phyloP scores from a whole-genome alignment of 1,284 basidiomycete species.

The Volvariella volvacea region DNA sequence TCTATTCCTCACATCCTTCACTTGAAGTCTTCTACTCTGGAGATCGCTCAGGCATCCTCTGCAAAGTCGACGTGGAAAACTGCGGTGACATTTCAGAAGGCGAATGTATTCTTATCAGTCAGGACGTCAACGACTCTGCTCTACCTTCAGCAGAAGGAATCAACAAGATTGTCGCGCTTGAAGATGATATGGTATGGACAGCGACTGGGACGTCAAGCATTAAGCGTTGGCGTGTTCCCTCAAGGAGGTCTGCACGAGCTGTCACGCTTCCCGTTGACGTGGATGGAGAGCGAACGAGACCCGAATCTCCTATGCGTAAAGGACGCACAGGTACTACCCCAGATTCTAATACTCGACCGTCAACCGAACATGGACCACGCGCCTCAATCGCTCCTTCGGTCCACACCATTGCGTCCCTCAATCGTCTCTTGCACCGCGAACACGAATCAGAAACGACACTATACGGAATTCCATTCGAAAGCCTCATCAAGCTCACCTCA shows the following conservation, averaged over 20 bases:
- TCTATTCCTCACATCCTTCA: constrained; percentile 82
- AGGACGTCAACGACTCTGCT: constrained; percentile 42
- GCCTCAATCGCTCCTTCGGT: constrained; percentile 27
- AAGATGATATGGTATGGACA: constrained; percentile 85
- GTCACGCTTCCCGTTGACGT: constrained; percentile 19
- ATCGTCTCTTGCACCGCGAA: constrained; percentile 12
- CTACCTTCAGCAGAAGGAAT: constrained; percentile 60
- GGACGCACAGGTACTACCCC: constrained; percentile 13
- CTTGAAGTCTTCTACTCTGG: constrained; percentile 96
- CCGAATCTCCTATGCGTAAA: constrained; percentile 9
- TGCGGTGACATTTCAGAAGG: constrained; percentile 80
- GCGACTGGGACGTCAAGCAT: constrained; percentile 80
- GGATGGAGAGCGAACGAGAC: constrained; percentile 14
- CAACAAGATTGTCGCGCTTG: constrained; percentile 78
- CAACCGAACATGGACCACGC: constrained; percentile 19
- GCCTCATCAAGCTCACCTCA: constrained; percentile 72
- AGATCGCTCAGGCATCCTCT: constrained; percentile 85
- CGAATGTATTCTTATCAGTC: constrained; percentile 80
- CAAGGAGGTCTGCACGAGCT: constrained; percentile 32
- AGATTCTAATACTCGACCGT: constrained; percentile 19
- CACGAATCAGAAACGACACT: constrained; percentile 39
- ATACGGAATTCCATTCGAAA: constrained; percentile 75
- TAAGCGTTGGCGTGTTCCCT: constrained; percentile 71
- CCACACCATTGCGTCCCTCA: constrained; percentile 22
- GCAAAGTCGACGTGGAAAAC: constrained; percentile 84